These are phyloP conservation scores for Myriosclerotinia duriaeana DNA, from an alignment of 2,329 filamentous ascomycete genomes.

Conservation along the genomic window DNA sequence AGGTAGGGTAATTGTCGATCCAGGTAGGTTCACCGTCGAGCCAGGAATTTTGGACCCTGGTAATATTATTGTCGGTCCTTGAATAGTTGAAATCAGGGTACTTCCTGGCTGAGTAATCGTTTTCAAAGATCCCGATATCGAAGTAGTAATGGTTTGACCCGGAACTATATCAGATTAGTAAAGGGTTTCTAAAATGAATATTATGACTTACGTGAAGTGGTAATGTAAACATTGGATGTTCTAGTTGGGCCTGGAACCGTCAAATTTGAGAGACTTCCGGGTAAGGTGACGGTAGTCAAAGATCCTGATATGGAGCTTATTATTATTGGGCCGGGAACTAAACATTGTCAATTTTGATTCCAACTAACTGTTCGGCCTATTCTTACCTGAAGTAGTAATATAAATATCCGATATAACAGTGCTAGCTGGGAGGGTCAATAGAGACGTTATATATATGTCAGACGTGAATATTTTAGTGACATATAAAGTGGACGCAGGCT, in stretches of 20 bases:
- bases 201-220: conserved; percentile 4
- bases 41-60: background rate
- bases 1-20: background rate
- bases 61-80: background rate
- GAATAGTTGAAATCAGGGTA: background rate
- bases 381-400: conserved; percentile 13
- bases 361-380: too few relatives aligned
- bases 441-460: background rate
- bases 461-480: conserved; percentile 18
- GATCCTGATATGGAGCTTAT: conserved; percentile 27
- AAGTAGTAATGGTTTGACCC: conserved; percentile 14
- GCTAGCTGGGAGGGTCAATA: background rate
- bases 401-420: conserved; percentile 2
- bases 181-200: background rate
- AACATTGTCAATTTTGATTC: background rate
- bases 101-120: conserved; percentile 7
- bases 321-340: conserved; percentile 10
- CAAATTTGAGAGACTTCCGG: conserved; percentile 17
- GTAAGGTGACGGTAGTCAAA: conserved; percentile 24
- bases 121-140: conserved; percentile 27
- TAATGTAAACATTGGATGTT: background rate
- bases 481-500: background rate
- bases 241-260: background rate
- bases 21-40: background rate
- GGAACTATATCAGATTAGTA: background rate